phyloP scores from a whole-genome alignment of 2,329 filamentous ascomycete species.

The Fusarium tupiense region DNA sequence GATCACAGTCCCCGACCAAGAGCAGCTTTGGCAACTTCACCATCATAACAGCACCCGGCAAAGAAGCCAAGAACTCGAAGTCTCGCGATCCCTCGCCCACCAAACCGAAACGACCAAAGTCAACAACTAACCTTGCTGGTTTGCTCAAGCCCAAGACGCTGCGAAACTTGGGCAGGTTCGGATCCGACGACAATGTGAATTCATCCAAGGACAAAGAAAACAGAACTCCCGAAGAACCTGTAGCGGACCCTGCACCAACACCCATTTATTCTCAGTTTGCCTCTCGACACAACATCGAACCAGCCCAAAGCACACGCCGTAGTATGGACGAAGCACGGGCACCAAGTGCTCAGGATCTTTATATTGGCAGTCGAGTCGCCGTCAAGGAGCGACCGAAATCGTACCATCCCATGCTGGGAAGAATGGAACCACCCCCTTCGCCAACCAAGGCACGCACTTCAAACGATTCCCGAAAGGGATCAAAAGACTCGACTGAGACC shows the following conservation, averaged over 20 bases:
- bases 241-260: constrained; percentile 53
- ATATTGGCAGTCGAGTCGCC: constrained; percentile 30
- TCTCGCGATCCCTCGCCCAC: constrained; percentile 60
- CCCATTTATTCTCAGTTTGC: constrained; percentile 85
- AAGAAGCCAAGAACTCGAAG: constrained; percentile 54
- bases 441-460: constrained; percentile 36
- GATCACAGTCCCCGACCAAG: constrained; percentile 57
- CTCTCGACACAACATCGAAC: constrained; percentile 39
- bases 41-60: constrained; percentile 54
- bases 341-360: constrained; percentile 32
- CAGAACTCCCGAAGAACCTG: constrained; percentile 62
- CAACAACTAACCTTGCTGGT: constrained; percentile 80
- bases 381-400: constrained; percentile 62
- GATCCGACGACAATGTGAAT: constrained; percentile 62
- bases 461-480: constrained; percentile 39
- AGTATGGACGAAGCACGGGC: constrained; percentile 41
- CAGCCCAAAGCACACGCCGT: constrained; percentile 31
- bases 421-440: constrained; percentile 36
- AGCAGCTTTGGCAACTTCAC: constrained; percentile 53
- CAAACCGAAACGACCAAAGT: constrained; percentile 83
- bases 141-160: constrained; percentile 81
- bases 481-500: constrained; percentile 42
- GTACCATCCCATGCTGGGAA: constrained; percentile 51
- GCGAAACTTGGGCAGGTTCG: constrained; percentile 68
- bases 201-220: constrained; percentile 83